These are phyloP conservation scores for Paspalum notatum DNA, from an alignment of 176 grass and related monocot species.

Conservation along the genomic window DNA sequence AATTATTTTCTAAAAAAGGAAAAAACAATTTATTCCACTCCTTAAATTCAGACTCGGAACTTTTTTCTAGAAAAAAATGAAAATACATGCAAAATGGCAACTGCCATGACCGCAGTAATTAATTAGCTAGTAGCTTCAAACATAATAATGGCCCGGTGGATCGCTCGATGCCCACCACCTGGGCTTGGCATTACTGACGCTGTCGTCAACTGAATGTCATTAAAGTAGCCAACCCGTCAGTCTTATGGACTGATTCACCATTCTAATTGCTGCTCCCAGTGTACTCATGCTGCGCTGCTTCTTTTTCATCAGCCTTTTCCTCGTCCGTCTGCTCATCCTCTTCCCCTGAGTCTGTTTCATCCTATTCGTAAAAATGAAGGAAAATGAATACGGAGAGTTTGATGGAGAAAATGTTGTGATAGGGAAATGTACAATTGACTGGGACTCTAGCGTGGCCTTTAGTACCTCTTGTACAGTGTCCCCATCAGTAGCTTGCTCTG, in stretches of 20 bases:
- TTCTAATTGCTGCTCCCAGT: background rate
- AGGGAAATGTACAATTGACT: background rate
- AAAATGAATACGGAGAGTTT: background rate
- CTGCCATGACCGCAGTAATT: too few species aligned
- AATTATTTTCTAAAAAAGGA: too few species aligned
- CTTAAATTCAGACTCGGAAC: too few species aligned
- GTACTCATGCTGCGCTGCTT: background rate
- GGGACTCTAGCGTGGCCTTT: background rate
- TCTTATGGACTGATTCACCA: background rate
- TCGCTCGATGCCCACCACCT: too few species aligned
- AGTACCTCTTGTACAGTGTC: background rate
- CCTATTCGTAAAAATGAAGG: background rate
- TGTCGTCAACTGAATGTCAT: background rate
- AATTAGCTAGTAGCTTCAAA: too few species aligned
- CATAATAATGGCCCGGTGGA: too few species aligned
- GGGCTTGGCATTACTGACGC: background rate
- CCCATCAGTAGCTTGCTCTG: background rate
- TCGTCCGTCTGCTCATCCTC: background rate
- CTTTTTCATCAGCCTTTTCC: background rate
- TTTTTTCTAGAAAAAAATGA: too few species aligned
- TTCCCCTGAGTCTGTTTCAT: background rate
- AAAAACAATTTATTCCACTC: too few species aligned
- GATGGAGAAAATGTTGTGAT: background rate
- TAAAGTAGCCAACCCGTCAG: background rate
- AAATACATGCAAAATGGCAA: too few species aligned